Conservation (phyloP, 2,329 filamentous ascomycete genomes). For the Hypoxylon sp. region DNA sequence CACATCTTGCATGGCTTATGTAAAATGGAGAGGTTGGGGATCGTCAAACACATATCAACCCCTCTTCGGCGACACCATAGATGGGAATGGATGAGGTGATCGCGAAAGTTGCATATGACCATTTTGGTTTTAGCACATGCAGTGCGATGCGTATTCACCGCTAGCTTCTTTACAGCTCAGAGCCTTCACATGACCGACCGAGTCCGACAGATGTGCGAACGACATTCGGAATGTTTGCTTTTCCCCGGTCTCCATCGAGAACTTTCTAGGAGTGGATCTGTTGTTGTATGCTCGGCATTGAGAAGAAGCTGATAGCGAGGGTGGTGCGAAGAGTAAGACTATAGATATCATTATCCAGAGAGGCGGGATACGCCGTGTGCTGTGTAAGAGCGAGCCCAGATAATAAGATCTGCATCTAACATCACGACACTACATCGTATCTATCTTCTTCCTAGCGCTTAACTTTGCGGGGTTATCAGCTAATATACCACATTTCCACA, state of each 20-base stretch:
- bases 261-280: slow-evolving; percentile 11
- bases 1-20: slow-evolving; percentile 10
- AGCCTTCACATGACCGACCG: slow-evolving; percentile 21
- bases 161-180: slow-evolving; percentile 4
- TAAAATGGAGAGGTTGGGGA: slow-evolving; percentile 22
- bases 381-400: slow-evolving; percentile 16
- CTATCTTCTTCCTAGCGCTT: slow-evolving; percentile 12
- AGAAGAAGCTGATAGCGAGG: slow-evolving; percentile 11
- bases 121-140: slow-evolving; percentile 28
- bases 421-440: slow-evolving; percentile 25
- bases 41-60: slow-evolving; percentile 18
- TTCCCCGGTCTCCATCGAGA: slow-evolving; percentile 10
- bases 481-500: slow-evolving; percentile 15
- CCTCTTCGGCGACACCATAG: slow-evolving; percentile 14
- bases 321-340: slow-evolving; percentile 12
- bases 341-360: slow-evolving; percentile 15
- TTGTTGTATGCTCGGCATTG: slow-evolving; percentile 8
- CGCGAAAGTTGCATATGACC: slow-evolving; percentile 3
- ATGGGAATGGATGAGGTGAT: slow-evolving; percentile 25
- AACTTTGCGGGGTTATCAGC: slow-evolving; percentile 20
- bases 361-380: slow-evolving; percentile 10
- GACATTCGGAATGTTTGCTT: slow-evolving; percentile 6
- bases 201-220: background rate
- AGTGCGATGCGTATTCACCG: slow-evolving; percentile 18
- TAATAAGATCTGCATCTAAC: slow-evolving; percentile 28